These are phyloP conservation scores for Limonium bicolor DNA, from an alignment of 148 eudicot genomes.

Conservation along the genomic window DNA sequence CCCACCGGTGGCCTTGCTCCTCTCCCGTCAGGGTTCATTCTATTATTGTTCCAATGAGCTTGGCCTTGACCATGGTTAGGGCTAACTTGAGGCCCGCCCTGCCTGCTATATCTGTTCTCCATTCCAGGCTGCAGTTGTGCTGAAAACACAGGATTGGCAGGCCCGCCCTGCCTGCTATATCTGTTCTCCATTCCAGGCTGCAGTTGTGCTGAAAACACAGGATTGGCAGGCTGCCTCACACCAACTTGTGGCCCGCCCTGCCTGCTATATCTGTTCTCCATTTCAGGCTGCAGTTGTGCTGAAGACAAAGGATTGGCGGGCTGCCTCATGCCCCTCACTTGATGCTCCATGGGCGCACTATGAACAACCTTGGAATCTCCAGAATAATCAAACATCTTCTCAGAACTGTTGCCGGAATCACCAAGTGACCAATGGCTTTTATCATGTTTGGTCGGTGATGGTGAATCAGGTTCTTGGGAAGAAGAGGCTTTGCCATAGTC, in stretches of 20 bases:
- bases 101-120: no score
- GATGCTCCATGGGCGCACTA: conserved; percentile 4
- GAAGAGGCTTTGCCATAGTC: conserved; percentile 9
- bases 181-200: not conserved
- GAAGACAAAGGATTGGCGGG: no score
- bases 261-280: conserved; percentile 35
- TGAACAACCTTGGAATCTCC: not conserved
- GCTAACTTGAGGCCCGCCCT: no score
- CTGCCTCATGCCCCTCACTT: not conserved
- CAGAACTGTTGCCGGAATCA: conserved; percentile 10
- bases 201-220: conserved; percentile 3
- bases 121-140: not conserved
- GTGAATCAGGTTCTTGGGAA: conserved; percentile 6
- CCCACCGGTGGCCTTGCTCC: no score
- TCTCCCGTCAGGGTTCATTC: no score
- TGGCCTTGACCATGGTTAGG: no score
- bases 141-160: conserved; percentile 1
- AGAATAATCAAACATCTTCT: conserved; percentile 10
- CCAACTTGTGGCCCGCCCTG: conserved; percentile 10
- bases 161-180: not conserved
- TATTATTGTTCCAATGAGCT: no score
- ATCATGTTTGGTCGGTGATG: conserved; percentile 3
- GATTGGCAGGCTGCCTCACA: not conserved
- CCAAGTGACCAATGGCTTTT: conserved; percentile 11
- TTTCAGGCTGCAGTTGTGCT: no score